phyloP scores from a whole-genome alignment of 495 filamentous ascomycete genomes.

The Chaetomium cochliodes region DNA sequence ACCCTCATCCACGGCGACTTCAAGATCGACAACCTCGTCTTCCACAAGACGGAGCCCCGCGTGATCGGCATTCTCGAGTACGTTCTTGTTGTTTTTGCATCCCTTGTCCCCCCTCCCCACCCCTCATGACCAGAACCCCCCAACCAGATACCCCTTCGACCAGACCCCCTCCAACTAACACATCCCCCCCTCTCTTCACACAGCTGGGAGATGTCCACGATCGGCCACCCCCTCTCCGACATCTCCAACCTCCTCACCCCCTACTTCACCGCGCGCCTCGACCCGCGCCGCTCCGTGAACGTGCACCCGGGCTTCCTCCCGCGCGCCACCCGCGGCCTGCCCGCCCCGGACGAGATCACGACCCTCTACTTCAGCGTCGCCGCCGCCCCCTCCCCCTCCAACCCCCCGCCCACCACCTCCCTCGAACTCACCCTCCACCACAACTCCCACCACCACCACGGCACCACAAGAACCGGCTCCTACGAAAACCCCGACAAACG shows the following conservation, averaged over 20 bases:
- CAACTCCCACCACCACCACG: neutral
- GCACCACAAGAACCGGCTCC: no score
- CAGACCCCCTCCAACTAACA: neutral
- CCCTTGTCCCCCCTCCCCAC: neutral
- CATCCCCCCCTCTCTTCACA: neutral
- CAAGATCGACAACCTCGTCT: constrained; percentile 97
- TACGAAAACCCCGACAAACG: constrained; percentile 39
- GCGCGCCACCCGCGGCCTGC: constrained; percentile 68
- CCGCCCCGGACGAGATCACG: constrained; percentile 64
- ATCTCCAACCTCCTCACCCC: constrained; percentile 76
- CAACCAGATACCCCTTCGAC: no score
- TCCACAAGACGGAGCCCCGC: constrained; percentile 79
- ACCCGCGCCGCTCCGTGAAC: constrained; percentile 30
- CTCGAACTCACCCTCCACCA: constrained; percentile 29
- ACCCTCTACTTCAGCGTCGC: constrained; percentile 73
- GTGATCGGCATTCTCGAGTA: constrained; percentile 92
- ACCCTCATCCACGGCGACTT: constrained; percentile 92
- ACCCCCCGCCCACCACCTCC: constrained; percentile 37
- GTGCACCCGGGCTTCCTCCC: constrained; percentile 57
- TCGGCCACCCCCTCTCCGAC: constrained; percentile 90
- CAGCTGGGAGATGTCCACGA: constrained; percentile 94
- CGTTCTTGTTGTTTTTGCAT: constrained; percentile 31
- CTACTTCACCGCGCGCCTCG: constrained; percentile 50
- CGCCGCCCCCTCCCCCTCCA: constrained; percentile 38
- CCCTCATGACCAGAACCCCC: neutral